Conservation (phyloP, 805 yeast genomes). For the Metschnikowia lochheadii region DNA sequence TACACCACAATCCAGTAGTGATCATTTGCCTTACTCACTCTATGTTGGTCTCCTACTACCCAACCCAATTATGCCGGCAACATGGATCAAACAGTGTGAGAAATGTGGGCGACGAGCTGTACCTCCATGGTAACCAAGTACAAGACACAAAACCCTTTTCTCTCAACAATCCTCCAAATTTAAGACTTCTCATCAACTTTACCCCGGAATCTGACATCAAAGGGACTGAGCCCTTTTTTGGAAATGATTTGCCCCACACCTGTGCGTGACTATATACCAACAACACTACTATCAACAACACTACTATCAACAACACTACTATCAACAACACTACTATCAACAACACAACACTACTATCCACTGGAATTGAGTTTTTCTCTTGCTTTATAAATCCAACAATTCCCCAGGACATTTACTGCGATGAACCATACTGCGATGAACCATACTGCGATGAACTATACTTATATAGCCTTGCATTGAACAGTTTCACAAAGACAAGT, state of each 20-base stretch:
- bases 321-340: too few species aligned
- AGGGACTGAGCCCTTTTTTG: constrained; percentile 58
- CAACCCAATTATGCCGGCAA: constrained; percentile 21
- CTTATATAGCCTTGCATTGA: too few species aligned
- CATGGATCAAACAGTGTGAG: constrained; percentile 33
- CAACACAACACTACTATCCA: too few species aligned
- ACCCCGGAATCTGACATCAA: constrained; percentile 40
- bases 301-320: too few species aligned
- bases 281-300: constrained; percentile 37
- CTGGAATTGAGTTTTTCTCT: constrained; percentile 54
- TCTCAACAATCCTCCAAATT: constrained; percentile 21
- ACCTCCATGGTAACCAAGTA: constrained; percentile 20
- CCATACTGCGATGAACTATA: too few species aligned
- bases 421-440: too few species aligned
- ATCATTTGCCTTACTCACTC: too few species aligned
- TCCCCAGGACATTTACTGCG: too few species aligned
- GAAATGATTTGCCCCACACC: constrained; percentile 66
- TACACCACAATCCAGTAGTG: too few species aligned
- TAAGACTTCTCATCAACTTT: constrained; percentile 35
- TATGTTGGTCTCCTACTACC: too few species aligned
- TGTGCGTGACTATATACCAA: constrained; percentile 54
- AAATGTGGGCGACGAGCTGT: constrained; percentile 25
- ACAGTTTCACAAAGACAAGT: too few species aligned
- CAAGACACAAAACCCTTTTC: neutral
- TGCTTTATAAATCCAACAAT: constrained; percentile 14